Percentiles rank a stretch among this genome's conserved stretches.
Conservation (phyloP, 202 grass and related monocot genomes). For the Eragrostis tef region DNA sequence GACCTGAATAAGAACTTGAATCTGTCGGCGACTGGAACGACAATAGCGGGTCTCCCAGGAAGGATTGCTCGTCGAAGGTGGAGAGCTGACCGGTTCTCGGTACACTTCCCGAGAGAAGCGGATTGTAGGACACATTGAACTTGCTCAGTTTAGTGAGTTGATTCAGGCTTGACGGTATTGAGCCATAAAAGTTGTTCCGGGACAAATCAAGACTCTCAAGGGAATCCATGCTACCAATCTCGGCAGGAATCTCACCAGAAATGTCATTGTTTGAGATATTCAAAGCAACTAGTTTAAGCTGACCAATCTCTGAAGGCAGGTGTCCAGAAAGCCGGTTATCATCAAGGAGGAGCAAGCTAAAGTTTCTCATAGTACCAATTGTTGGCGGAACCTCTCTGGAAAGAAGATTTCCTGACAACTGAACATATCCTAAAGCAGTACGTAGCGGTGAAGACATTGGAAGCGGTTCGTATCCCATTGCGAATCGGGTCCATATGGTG, state of each 20-base stretch:
- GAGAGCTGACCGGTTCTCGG: conserved; percentile 44
- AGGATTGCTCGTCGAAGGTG: conserved; percentile 51
- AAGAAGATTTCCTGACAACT: conserved; percentile 59
- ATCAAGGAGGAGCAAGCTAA: conserved; percentile 56
- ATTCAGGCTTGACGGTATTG: conserved; percentile 53
- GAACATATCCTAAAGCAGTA: conserved; percentile 56
- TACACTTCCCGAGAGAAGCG: not conserved
- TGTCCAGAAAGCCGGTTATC: conserved; percentile 48
- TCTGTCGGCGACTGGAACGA: not conserved
- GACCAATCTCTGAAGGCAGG: conserved; percentile 28
- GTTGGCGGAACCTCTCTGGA: conserved; percentile 42
- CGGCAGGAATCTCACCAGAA: conserved; percentile 35
- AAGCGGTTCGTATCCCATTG: conserved; percentile 52
- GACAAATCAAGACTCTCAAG: conserved; percentile 59
- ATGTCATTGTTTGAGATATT: conserved; percentile 32
- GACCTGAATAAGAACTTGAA: not conserved
- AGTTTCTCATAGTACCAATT: conserved; percentile 41
- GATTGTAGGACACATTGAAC: conserved; percentile 67
- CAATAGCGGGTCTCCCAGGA: conserved; percentile 57
- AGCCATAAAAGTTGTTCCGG: conserved; percentile 56
- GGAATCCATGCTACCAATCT: conserved; percentile 46
- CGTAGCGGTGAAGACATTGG: conserved; percentile 21
- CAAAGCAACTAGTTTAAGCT: conserved; percentile 39
- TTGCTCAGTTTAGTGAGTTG: conserved; percentile 39
- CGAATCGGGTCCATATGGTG: conserved; percentile 37